Evolutionary conservation across 2,329 filamentous ascomycete species (phyloP).

Genomic region (Arthrinium phaeospermum): DNA sequence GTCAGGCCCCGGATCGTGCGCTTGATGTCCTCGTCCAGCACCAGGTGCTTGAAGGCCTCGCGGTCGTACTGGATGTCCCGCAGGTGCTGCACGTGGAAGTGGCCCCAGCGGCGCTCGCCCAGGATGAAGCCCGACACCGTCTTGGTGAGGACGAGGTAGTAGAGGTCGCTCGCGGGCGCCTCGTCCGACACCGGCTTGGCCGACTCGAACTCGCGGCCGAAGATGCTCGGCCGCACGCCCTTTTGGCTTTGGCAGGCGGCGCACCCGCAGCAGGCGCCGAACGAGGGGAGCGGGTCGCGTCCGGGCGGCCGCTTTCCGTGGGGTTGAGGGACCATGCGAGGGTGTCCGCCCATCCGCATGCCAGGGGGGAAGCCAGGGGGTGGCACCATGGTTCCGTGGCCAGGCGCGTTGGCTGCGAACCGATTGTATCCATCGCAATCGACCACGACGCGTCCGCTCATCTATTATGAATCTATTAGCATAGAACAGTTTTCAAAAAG

Average conservation of each 20-base stretch:
- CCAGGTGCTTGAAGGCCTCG: conserved; percentile 54
- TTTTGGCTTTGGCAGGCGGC: conserved; percentile 38
- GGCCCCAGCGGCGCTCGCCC: conserved; percentile 50
- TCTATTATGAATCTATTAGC: conserved; percentile 26
- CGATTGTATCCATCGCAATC: conserved; percentile 49
- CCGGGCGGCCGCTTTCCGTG: conserved; percentile 22
- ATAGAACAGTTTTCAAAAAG: too few species aligned
- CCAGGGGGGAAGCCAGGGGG: conserved; percentile 5
- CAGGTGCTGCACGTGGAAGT: conserved; percentile 52
- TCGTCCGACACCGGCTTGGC: conserved; percentile 43
- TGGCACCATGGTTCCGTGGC: conserved; percentile 26
- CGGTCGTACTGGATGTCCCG: conserved; percentile 53
- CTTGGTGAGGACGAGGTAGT: conserved; percentile 50
- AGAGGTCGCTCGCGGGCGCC: conserved; percentile 48
- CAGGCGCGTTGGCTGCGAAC: conserved; percentile 38
- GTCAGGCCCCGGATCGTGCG: conserved; percentile 48
- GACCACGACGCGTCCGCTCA: conserved; percentile 49
- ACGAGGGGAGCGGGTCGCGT: conserved; percentile 48
- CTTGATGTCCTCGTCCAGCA: conserved; percentile 56
- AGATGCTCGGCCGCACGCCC: conserved; percentile 37
- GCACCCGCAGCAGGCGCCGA: conserved; percentile 50
- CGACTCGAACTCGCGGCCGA: conserved; percentile 46
- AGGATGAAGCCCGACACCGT: conserved; percentile 55
- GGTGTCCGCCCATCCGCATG: background rate
- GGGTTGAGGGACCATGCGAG: background rate